phyloP scores from a whole-genome alignment of 176 grass and related monocot genomes.

The Paspalum vaginatum region DNA sequence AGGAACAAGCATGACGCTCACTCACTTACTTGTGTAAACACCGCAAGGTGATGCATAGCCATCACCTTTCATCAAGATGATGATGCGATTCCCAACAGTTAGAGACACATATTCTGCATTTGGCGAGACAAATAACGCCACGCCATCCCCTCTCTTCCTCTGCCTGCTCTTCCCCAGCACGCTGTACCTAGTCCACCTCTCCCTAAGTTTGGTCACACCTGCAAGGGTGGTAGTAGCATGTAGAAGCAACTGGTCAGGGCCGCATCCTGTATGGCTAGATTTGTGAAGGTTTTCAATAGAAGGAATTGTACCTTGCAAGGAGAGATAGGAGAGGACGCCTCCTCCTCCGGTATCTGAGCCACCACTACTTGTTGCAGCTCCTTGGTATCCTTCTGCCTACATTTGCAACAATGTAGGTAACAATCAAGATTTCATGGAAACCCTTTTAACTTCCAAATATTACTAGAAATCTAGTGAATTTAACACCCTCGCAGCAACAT shows the following conservation, averaged over 20 bases:
- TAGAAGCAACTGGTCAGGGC: constrained; percentile 26
- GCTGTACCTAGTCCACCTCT: constrained; percentile 61
- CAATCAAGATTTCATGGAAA: background rate
- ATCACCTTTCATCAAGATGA: constrained; percentile 64
- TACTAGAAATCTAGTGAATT: background rate
- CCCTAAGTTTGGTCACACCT: constrained; percentile 74
- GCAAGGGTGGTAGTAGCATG: constrained; percentile 7
- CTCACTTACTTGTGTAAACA: constrained; percentile 71
- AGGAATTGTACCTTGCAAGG: constrained; percentile 57
- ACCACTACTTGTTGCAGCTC: constrained; percentile 20
- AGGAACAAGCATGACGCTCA: constrained; percentile 18
- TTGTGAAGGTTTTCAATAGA: background rate
- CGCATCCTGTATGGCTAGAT: background rate
- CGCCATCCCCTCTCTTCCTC: constrained; percentile 37
- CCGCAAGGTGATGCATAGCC: constrained; percentile 67
- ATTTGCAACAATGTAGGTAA: constrained; percentile 1
- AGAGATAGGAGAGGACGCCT: constrained; percentile 73
- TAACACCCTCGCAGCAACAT: background rate
- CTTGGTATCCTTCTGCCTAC: constrained; percentile 34
- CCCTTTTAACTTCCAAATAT: background rate
- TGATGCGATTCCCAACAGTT: constrained; percentile 54
- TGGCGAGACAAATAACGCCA: constrained; percentile 54
- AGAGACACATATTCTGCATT: constrained; percentile 70
- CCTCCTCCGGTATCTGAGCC: constrained; percentile 31
- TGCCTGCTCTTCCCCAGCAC: constrained; percentile 30